Evolutionary conservation across 768 basidiomycete species (phyloP).

Genomic region (Mycena rosella): DNA sequence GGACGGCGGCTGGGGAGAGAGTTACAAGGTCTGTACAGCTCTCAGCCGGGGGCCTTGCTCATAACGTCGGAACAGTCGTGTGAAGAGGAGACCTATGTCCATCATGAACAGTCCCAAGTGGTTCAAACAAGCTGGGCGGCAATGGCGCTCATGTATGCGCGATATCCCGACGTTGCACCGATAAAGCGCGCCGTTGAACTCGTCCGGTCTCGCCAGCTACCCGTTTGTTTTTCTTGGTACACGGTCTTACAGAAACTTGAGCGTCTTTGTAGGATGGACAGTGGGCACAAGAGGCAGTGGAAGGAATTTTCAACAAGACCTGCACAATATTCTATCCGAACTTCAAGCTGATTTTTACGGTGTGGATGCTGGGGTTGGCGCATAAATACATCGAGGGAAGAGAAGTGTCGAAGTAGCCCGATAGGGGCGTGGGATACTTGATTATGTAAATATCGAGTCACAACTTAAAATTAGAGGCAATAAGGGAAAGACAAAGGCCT

Average conservation of each 20-base stretch:
- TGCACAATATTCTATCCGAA: constrained; percentile 88
- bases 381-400: constrained; percentile 72
- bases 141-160: constrained; percentile 91
- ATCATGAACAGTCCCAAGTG: constrained; percentile 86
- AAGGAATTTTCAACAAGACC: constrained; percentile 93
- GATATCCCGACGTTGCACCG: constrained; percentile 84
- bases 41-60: background rate
- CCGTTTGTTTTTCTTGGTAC: constrained; percentile 59
- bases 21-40: constrained; percentile 81
- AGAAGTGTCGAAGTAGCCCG: too few relatives aligned
- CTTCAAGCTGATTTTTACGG: constrained; percentile 95
- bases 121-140: constrained; percentile 96
- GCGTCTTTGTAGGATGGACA: constrained; percentile 76
- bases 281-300: constrained; percentile 97
- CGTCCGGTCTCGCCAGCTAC: constrained; percentile 90
- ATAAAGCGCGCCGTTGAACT: constrained; percentile 83
- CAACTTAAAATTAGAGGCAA: background rate
- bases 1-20: constrained; percentile 99
- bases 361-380: constrained; percentile 95
- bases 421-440: background rate
- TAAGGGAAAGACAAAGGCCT: background rate
- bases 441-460: constrained; percentile 14
- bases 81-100: constrained; percentile 79
- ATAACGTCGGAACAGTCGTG: constrained; percentile 72
- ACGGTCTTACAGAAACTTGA: background rate